Base-by-base conservation (phyloP, 1,284 basidiomycete genomes). In the Cronartium quercuum region DNA sequence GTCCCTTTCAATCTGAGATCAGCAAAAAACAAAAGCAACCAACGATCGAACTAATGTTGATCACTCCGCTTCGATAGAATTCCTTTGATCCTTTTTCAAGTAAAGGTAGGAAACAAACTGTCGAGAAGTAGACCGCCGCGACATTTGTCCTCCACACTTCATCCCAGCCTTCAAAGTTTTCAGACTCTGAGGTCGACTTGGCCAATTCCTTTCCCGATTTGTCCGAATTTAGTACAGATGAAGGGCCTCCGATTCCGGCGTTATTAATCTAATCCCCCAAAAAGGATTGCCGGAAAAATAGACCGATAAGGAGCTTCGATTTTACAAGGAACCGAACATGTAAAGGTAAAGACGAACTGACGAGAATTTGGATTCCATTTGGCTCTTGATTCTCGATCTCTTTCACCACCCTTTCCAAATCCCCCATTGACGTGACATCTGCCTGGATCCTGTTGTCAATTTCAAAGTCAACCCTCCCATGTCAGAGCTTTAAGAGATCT, bases 61-160 rank as follows among this genome's bases (percentile, higher is more conserved):
- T 44, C 44, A 74, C 71, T 34, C 71, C 71, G 42, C 71, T 74
- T 61, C 64, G 64, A 44, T 74, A 74, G 15, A 6, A 21, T 55
- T 55, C 18, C 51, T 55, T 55, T n/a, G 51, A 21, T 1, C 71
- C 71, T 61, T 55, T 44, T 24, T 66, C 63, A 0, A 74, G 29
- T 7, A 74, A 61, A n/a, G 71, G 71, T 40, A 74, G 42, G 37
- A 74, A 74, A 55, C 51, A 38, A 24, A 74, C 42, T 13, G 71
- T 74, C 18, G 71, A 66, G 34, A 74, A 74, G 38, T 66, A 74
- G 6, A 74, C 58, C 13, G 47, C 62, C 6, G 71, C 64, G 2
- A 74, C 71, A 61, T 74, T 74, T 38, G 71, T 74, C 41, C 71
- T 66, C 71, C 71, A 74, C 10, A 74, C 71, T 38, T 44, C 42